phyloP scores from a whole-genome alignment of 805 yeast genomes.

The Schizosaccharomyces octosporus region DNA sequence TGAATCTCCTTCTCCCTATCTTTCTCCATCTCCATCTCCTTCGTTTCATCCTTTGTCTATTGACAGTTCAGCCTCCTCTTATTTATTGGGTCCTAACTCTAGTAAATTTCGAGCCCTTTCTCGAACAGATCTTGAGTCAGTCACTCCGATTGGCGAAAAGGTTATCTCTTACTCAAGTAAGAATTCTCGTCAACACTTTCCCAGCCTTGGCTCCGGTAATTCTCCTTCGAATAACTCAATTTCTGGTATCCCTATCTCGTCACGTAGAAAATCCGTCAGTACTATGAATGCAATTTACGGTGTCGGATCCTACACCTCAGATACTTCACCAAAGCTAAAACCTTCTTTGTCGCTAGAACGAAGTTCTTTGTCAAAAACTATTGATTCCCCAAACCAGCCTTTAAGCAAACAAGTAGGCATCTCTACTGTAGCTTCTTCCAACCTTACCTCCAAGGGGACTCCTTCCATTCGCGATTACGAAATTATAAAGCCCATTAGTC shows the following conservation, averaged over 20 bases:
- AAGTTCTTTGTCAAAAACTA: neutral
- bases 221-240: neutral
- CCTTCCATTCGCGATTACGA: constrained; percentile 78
- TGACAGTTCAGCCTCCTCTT: too few species aligned
- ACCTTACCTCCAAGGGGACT: constrained; percentile 10
- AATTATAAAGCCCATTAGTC: constrained; percentile 73
- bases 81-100: too few species aligned
- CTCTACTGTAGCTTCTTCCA: neutral
- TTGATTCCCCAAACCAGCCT: neutral
- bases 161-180: too few species aligned
- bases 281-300: neutral
- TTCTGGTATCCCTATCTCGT: neutral
- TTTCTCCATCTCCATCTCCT: neutral
- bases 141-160: too few species aligned
- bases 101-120: too few species aligned
- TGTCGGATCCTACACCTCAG: neutral
- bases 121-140: too few species aligned
- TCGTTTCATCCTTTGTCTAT: neutral
- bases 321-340: neutral
- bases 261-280: neutral
- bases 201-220: neutral
- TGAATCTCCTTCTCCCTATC: neutral
- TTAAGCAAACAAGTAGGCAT: neutral
- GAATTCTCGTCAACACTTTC: neutral
- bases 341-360: neutral